Base-by-base conservation (phyloP, 2,329 filamentous ascomycete genomes). In the Fusarium coffeatum region DNA sequence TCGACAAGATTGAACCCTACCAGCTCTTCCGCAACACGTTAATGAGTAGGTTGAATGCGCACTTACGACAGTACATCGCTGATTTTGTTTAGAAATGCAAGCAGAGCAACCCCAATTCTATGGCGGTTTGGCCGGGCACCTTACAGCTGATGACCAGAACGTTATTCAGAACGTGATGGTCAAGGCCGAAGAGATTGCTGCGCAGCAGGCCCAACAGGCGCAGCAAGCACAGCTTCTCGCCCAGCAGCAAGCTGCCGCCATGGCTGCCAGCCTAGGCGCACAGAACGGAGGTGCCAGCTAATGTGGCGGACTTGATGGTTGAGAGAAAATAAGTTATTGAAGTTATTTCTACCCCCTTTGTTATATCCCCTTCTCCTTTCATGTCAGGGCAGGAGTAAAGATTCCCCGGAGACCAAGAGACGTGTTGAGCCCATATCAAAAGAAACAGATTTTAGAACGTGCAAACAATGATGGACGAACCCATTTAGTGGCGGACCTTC, bases 1-100 rank as follows among this genome's bases (percentile, higher is more conserved):
- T 99, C 25, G 96, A 99, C 80, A 96, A 96, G 83, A 87, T 99
- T 67, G 96, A 99, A 82, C 94, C 95, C 4, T 99, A 99, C 77
- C 88, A 90, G 78, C 85, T 97, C 67, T 98, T 99, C 87, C 92
- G 93, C 78, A 86, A 88, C 66, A 90, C 93, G 20, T 84, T 98
- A 72, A 81, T 95, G 77, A 92, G 94, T 97, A 89, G 80, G 93
- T 89, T 3, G 8, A 27, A 23, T 34, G 8, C 20, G 22, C 20
- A 8, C 28, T 10, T 20, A 2, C 15, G 16, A 13, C 42, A 6
- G 8, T 11, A 55, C 11, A 37, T 12, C 64, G 64, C 78, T 81
- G 63, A 80, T 75, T 46, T 25, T 54, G 55, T 50, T 41, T 78
- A 97, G 94, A 88, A 80, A 88, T 98, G 78, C 93, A 98, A 87